Evolutionary conservation across 192 early-diverging fungal genomes (phyloP).

Genomic region (Coemansia sp.): DNA sequence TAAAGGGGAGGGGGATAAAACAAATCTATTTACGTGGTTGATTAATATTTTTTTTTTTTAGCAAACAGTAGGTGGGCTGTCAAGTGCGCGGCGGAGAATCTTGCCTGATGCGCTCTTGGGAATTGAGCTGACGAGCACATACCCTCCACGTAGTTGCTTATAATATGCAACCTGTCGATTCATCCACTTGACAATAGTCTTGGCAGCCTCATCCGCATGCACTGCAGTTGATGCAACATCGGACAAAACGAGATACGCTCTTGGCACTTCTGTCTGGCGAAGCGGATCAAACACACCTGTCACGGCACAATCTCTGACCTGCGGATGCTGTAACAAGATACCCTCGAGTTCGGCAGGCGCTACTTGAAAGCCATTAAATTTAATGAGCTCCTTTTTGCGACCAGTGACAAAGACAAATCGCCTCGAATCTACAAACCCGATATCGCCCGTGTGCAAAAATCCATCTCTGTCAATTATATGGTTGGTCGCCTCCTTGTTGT

Average conservation of each 20-base stretch:
- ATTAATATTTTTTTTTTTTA: not conserved
- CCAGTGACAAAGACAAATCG: constrained; percentile 70
- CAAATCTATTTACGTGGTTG: not conserved
- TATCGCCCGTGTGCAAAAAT: constrained; percentile 84
- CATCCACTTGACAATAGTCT: constrained; percentile 59
- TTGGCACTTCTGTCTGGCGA: constrained; percentile 75
- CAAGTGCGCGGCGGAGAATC: constrained; percentile 73
- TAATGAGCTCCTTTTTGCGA: constrained; percentile 90
- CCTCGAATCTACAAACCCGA: constrained; percentile 66
- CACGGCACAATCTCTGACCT: constrained; percentile 70
- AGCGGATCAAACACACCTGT: constrained; percentile 63
- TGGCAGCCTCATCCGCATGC: constrained; percentile 21
- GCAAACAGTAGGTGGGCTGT: not conserved
- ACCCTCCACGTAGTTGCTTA: constrained; percentile 81
- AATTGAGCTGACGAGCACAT: constrained; percentile 67
- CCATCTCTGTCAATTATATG: constrained; percentile 71
- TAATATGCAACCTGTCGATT: constrained; percentile 66
- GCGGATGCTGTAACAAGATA: constrained; percentile 67
- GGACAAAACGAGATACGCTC: constrained; percentile 71
- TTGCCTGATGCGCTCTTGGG: constrained; percentile 83
- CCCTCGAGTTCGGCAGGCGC: constrained; percentile 88
- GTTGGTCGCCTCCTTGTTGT: constrained; percentile 73
- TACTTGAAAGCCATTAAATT: constrained; percentile 82
- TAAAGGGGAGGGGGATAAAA: no score
- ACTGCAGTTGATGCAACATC: constrained; percentile 6